Percentiles rank a stretch among this genome's conserved stretches.
Conservation (phyloP, 1,284 basidiomycete genomes). For the Meripilus lineatus region DNA sequence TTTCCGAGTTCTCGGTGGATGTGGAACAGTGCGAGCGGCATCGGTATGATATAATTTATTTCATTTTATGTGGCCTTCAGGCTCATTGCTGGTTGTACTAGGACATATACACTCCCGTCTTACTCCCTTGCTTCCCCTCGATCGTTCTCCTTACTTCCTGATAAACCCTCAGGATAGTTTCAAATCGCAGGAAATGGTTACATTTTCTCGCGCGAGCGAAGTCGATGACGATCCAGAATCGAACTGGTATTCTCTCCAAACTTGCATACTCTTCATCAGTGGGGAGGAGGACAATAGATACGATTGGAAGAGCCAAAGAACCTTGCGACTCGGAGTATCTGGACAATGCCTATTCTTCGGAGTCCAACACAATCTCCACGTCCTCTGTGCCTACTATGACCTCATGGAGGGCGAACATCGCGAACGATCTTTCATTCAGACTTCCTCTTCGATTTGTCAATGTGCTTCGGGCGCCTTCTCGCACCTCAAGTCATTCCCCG, state of each 20-base stretch:
- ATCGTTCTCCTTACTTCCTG: constrained; percentile 51
- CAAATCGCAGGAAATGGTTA: constrained; percentile 29
- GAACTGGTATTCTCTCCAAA: constrained; percentile 68
- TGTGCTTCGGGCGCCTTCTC: constrained; percentile 8
- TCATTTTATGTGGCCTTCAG: too few species aligned
- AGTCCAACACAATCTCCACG: constrained; percentile 49
- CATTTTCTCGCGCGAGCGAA: constrained; percentile 12
- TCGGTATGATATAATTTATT: constrained; percentile 40
- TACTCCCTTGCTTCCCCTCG: too few species aligned
- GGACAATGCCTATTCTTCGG: constrained; percentile 49
- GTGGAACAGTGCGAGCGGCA: constrained; percentile 60
- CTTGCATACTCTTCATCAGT: constrained; percentile 42
- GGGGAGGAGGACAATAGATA: constrained; percentile 19
- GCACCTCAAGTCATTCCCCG: constrained; percentile 4
- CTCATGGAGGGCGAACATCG: constrained; percentile 29
- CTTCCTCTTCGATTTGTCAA: constrained; percentile 55
- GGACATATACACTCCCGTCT: too few species aligned
- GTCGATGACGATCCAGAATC: not conserved
- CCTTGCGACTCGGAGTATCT: constrained; percentile 39
- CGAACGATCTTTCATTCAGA: constrained; percentile 33
- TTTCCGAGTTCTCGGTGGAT: constrained; percentile 50
- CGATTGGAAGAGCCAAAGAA: constrained; percentile 48
- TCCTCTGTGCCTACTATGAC: constrained; percentile 53
- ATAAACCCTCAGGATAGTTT: constrained; percentile 39
- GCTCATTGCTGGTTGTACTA: too few species aligned